Evolutionary conservation across 306 rosid species (phyloP), one percentile per base, ranked within the genome.

Genomic region (Inga oerstediana): DNA sequence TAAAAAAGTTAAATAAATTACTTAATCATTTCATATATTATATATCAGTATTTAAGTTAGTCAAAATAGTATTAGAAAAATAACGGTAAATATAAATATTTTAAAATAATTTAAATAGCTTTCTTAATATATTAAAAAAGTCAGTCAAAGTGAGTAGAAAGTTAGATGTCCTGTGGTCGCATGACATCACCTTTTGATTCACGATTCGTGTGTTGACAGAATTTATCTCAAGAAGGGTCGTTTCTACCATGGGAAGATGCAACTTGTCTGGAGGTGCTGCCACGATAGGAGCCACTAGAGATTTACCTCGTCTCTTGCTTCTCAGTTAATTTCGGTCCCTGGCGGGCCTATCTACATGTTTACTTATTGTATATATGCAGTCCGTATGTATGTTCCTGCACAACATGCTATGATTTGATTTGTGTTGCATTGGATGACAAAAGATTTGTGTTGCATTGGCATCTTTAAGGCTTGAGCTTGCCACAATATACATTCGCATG

Each of bases 241-340:
- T 91, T 93, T 46, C 34, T 17, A 77, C 97, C 97, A 69, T 91
- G 94, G 96, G 77, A 19, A 51, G 92, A 88, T 80, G 74, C 86
- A 30, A 34, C 52, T 3, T 84, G 83, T 77, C 77, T 88, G 88
- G 75, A 77, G 48, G 82, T 74, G 78, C 72, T 88, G 69, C 88
- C 81, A 9, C 75, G 10, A 44, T 35, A 52, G 13, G 39, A 27
- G 27, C 32, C 69, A 35, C 32, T 17, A 17, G 69, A 7, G 9
- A 3, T 11, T 45, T 72, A 20, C 66, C 66, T 2, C 3, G 66
- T 45, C 62, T 5, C 22, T 24, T 32, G 3, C 27, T 52, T 49
- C 20, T 59, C 30, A 15, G 43, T 30, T 37, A 58, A 32, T 12
- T 32, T 7, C 5, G 65, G 17, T 48, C 12, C 30, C 46, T 12